Conservation (phyloP, 768 basidiomycete genomes). For the Cystobasidium tubakii region DNA sequence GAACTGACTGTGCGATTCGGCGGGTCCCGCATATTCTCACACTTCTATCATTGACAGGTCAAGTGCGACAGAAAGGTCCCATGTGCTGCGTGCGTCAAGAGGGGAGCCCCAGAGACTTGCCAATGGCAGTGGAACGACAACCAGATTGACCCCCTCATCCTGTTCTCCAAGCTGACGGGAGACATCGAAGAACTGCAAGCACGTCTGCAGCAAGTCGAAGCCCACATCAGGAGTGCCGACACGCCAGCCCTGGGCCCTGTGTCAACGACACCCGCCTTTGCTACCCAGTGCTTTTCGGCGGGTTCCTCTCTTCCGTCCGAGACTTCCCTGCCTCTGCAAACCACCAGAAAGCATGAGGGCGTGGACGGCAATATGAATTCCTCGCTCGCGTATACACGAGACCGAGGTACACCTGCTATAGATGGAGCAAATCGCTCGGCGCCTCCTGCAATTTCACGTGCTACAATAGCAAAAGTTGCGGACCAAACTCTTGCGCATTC, state of each 20-base stretch:
- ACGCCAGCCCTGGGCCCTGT: background rate
- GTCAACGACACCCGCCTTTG: no score
- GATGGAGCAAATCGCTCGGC: background rate
- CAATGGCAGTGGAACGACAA: conserved; percentile 12
- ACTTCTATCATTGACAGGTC: background rate
- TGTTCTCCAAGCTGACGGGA: conserved; percentile 1
- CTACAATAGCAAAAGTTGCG: background rate
- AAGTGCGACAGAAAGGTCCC: conserved; percentile 29
- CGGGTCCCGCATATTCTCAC: background rate
- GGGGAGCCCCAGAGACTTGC: conserved; percentile 6
- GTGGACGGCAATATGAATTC: background rate
- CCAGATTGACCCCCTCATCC: background rate
- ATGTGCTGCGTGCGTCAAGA: conserved; percentile 27
- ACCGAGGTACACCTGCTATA: background rate
- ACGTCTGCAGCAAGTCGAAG: background rate
- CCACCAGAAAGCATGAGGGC: background rate
- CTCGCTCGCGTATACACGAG: background rate
- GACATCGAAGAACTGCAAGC: background rate
- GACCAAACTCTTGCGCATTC: background rate
- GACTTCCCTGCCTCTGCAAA: background rate
- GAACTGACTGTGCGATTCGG: background rate
- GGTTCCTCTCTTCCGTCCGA: no score
- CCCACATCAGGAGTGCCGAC: background rate
- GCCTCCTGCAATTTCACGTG: background rate
- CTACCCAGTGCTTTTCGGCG: no score